Evolutionary conservation across 768 basidiomycete species (phyloP).

Genomic region (Lactarius indigo): DNA sequence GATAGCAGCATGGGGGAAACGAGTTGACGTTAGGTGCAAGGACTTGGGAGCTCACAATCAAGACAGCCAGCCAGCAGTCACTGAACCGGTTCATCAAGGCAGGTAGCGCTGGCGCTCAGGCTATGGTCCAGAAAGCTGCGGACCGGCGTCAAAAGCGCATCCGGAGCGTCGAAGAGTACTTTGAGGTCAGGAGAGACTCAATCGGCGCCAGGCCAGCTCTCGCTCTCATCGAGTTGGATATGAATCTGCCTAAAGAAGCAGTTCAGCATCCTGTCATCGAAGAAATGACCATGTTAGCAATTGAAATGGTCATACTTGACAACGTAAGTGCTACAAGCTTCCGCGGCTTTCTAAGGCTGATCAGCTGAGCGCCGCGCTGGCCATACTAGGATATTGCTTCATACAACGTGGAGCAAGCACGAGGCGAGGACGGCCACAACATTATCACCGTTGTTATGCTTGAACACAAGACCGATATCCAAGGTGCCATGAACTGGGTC

Average conservation of each 20-base stretch:
- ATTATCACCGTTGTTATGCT: conserved; percentile 42
- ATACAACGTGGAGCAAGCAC: conserved; percentile 33
- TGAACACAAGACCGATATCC: conserved; percentile 31
- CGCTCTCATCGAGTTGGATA: conserved; percentile 1
- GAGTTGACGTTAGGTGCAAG: neutral
- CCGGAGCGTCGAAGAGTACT: conserved; percentile 3
- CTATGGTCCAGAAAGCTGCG: neutral
- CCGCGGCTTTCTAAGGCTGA: neutral
- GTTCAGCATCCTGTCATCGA: conserved; percentile 1
- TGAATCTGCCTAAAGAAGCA: conserved; percentile 1
- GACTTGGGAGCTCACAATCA: conserved; percentile 16
- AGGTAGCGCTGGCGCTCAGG: neutral
- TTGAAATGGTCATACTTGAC: conserved; percentile 1
- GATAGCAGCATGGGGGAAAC: no score
- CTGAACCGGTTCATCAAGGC: conserved; percentile 10
- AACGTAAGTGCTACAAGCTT: neutral
- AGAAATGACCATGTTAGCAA: neutral
- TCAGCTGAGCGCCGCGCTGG: neutral
- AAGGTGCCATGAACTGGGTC: conserved; percentile 36
- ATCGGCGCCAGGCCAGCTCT: neutral
- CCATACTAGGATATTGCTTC: conserved; percentile 30
- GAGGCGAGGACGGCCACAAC: conserved; percentile 37
- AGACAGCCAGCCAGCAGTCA: conserved; percentile 4
- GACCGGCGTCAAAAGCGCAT: neutral
- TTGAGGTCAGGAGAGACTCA: neutral